Evolutionary conservation across 2,329 filamentous ascomycete genomes (phyloP).

Genomic region (Trematosphaeria pertusa): DNA sequence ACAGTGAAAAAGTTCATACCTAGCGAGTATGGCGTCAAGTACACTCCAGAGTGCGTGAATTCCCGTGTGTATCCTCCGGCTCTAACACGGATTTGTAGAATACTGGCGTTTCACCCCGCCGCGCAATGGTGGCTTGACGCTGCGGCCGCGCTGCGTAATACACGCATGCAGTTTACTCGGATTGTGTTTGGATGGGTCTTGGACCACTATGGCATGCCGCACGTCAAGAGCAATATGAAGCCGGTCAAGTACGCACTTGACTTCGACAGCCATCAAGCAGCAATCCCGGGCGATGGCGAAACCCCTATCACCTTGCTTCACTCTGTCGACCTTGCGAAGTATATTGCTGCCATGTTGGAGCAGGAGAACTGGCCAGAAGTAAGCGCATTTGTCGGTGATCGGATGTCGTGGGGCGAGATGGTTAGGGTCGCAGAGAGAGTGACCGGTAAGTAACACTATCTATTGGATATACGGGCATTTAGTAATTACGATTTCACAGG

Average conservation of each 20-base stretch:
- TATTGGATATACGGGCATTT: not conserved
- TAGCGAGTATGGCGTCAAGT: constrained; percentile 21
- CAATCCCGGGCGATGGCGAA: constrained; percentile 23
- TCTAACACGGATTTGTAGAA: constrained; percentile 4
- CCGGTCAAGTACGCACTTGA: constrained; percentile 25
- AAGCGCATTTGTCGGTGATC: constrained; percentile 49
- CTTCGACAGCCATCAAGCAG: constrained; percentile 17
- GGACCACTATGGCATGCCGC: constrained; percentile 39
- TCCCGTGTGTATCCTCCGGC: not conserved
- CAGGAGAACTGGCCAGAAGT: constrained; percentile 43
- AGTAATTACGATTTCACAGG: constrained; percentile 1
- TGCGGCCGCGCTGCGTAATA: constrained; percentile 18
- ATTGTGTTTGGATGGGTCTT: constrained; percentile 35
- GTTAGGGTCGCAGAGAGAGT: constrained; percentile 52
- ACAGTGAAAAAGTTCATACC: constrained; percentile 23
- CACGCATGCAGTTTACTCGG: constrained; percentile 31
- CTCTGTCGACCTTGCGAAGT: constrained; percentile 24
- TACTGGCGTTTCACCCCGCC: constrained; percentile 12
- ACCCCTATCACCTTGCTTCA: constrained; percentile 16
- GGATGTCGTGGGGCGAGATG: constrained; percentile 55
- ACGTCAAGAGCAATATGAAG: constrained; percentile 24
- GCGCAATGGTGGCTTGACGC: constrained; percentile 18
- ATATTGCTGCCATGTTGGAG: constrained; percentile 18
- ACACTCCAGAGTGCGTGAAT: constrained; percentile 11
- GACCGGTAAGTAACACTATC: constrained; percentile 35